Conservation (phyloP, 805 yeast genomes). For the Ascoidea tarda region DNA sequence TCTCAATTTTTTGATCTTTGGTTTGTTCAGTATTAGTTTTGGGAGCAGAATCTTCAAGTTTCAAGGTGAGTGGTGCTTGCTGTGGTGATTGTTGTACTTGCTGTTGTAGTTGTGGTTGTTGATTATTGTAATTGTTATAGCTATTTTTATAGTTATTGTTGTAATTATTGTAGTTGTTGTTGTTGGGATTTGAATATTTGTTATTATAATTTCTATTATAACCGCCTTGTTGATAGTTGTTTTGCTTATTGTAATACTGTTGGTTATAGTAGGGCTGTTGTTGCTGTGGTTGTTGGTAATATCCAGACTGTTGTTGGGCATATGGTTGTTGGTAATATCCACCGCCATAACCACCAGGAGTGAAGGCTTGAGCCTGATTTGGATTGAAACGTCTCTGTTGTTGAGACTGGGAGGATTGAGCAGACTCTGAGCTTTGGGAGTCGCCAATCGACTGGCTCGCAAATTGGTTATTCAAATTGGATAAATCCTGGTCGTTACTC, state of each 20-base stretch:
- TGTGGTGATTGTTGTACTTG: constrained; percentile 67
- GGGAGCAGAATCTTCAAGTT: constrained; percentile 20
- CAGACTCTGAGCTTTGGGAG: constrained; percentile 1
- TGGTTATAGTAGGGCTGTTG: not conserved
- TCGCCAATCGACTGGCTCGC: constrained; percentile 6
- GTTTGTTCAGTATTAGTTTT: constrained; percentile 27
- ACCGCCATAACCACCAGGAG: constrained; percentile 1
- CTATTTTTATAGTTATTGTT: constrained; percentile 10
- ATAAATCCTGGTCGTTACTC: too few species aligned
- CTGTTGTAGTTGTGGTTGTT: constrained; percentile 13
- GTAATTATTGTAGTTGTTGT: constrained; percentile 13
- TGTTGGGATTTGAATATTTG: constrained; percentile 13
- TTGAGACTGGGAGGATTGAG: not conserved
- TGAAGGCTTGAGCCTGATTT: constrained; percentile 3
- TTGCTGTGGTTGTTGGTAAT: constrained; percentile 3
- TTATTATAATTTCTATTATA: constrained; percentile 13
- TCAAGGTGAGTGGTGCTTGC: constrained; percentile 18
- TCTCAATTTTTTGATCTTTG: constrained; percentile 43
- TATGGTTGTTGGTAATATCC: not conserved
- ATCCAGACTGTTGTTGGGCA: not conserved
- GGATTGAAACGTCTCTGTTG: constrained; percentile 4
- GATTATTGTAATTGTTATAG: constrained; percentile 9
- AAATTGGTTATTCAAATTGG: constrained; percentile 9
- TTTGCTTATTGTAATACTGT: constrained; percentile 1
- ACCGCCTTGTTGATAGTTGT: constrained; percentile 13